A percentile compares a stretch with the other conserved stretches of the same genome.
These are phyloP conservation scores for Alternaria viburni DNA, from an alignment of 2,329 filamentous ascomycete genomes.

Conservation along the genomic window DNA sequence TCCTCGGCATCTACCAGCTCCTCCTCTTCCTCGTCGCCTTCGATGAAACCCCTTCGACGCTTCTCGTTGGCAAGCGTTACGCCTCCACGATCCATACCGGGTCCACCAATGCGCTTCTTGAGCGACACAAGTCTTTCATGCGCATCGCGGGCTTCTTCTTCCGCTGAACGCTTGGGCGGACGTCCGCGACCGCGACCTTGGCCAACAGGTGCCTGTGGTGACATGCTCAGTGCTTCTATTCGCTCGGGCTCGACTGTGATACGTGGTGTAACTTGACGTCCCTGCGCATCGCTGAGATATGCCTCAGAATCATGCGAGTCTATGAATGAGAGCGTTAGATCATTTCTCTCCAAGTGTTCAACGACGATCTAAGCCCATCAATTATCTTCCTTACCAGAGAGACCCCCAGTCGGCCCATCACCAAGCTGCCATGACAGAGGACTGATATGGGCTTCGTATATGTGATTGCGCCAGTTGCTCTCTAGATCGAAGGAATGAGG, in stretches of 20 bases:
- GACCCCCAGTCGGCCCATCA: slow-evolving; percentile 63
- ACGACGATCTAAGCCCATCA: neutral
- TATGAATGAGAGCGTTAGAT: slow-evolving; percentile 29
- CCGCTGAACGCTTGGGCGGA: slow-evolving; percentile 37
- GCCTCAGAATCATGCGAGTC: slow-evolving; percentile 52
- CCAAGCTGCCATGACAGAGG: slow-evolving; percentile 63
- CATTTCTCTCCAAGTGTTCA: slow-evolving; percentile 8
- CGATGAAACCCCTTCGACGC: slow-evolving; percentile 57
- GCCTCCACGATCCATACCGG: slow-evolving; percentile 60
- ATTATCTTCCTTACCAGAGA: slow-evolving; percentile 60
- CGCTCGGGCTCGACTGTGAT: slow-evolving; percentile 34
- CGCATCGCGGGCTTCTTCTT: slow-evolving; percentile 55
- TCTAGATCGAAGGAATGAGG: slow-evolving; percentile 47
- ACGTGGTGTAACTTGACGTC: slow-evolving; percentile 56
- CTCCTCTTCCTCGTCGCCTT: slow-evolving; percentile 59
- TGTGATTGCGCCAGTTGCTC: slow-evolving; percentile 57
- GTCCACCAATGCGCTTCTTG: slow-evolving; percentile 59
- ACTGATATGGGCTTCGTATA: slow-evolving; percentile 60
- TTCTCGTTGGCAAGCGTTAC: slow-evolving; percentile 60
- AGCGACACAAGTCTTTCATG: slow-evolving; percentile 55
- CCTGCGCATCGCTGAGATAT: slow-evolving; percentile 56
- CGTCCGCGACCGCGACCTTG: slow-evolving; percentile 45
- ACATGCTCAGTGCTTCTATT: slow-evolving; percentile 5
- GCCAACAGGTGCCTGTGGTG: neutral
- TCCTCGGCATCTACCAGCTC: slow-evolving; percentile 45